Evolutionary conservation across 176 grass and related monocot species (phyloP), one percentile per base, ranked within the genome.

Genomic region (Bolboschoenus planiculmis): DNA sequence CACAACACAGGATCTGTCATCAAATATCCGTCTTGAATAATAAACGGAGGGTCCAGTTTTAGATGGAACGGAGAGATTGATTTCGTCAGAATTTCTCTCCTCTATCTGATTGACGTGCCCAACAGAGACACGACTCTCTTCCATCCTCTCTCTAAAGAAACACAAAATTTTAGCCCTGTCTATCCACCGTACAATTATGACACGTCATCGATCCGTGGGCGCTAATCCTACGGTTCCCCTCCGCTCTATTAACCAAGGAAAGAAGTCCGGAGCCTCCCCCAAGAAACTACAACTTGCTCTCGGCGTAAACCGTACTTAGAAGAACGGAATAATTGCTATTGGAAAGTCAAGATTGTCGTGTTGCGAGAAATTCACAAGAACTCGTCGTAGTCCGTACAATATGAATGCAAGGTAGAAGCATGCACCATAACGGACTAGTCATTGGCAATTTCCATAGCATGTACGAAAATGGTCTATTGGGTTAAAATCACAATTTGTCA

Each of bases 161-260:
- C 94, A 93, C 91, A 97, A 51, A 56, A 14, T 40, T 21, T 37
- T 31, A 35, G 9, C 1, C 11, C 34, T 3, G 13, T 6, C 0
- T 31, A 60, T 62, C 70, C 4, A 18, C 59, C 78, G 72, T 84
- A n/a, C 71, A 48, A 91, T 91, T 0, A 11, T 5, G 23, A 87
- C 93, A 97, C 79, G 87, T 91, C 84, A 88, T 5, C 85, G 61
- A 97, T 97, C 94, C 87, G 85, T n/a, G 71, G 2, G 56, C 3
- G 13, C 21, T 5, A 18, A 97, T 91, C 91, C 40, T 48, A 83
- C 85, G 85, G 48, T 7, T 13, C 10, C 42, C 0, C 55, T 70
- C 21, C 35, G 11, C 85, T 91, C 85, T 61, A 65, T 1, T 4
- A 27, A 2, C 0, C 0, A 7, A 10, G 51, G 7, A 59, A 44